Base-by-base conservation (phyloP, 306 rosid genomes). In the Dryas alaskensis region DNA sequence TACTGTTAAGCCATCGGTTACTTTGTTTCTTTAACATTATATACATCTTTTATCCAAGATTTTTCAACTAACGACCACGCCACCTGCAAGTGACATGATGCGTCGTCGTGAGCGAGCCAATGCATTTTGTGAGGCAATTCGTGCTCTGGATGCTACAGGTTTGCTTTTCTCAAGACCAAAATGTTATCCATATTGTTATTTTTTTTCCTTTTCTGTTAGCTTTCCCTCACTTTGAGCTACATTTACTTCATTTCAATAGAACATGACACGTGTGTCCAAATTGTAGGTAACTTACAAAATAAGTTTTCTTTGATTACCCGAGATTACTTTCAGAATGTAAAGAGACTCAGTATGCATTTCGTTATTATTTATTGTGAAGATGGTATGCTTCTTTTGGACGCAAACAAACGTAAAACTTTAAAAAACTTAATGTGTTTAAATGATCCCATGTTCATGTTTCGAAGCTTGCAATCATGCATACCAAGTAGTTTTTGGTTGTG, bases 71-170 rank as follows among this genome's bases (percentile, higher is more conserved):
- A 86, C 96, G 77, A 74, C 92, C 59, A 71, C 54, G 8, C 89
- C 83, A 57, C 60, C 87, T 71, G 27, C 92, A 46, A 89, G 83
- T 83, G 87, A 90, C 78, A 73, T 88, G 62, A 67, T 87, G 79
- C 92, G 85, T 39, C 89, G 89, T 47, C 82, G 86, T 50, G 96
- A 92, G 82, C 80, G 87, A 82, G 84, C 92, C 60, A 80, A 94
- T 80, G 96, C 87, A 74, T 92, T 89, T 78, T 92, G 99, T 81
- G 98, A 94, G 83, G 99, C 99, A 63, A 92, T 94, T 76, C 97
- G 97, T 59, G 99, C 99, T 77, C 80, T 94, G 70, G 99, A 89
- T 83, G 95, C 96, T 68, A 86, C 97, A 94, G 99, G 96, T 94
- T 73, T 80, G 75, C 63, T 70, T 71, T 25, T 69, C 40, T 11